Evolutionary conservation across 192 early-diverging fungal species (phyloP).

Genomic region (Paraglomus brasilianum): DNA sequence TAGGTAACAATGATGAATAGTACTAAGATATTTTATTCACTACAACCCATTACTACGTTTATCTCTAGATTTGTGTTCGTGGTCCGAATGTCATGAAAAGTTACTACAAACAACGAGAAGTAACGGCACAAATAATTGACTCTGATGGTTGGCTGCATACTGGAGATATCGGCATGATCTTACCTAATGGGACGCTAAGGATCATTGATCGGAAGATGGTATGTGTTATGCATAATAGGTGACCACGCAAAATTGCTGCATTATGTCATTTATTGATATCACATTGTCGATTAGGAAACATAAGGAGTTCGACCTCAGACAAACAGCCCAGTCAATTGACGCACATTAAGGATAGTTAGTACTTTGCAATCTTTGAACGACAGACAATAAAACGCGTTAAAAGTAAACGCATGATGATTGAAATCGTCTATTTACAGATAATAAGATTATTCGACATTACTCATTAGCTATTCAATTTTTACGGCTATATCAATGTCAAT

Average conservation of each 20-base stretch:
- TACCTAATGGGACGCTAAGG: constrained; percentile 63
- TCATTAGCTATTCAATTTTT: too few relatives aligned
- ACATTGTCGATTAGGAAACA: too few relatives aligned
- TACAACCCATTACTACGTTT: not conserved
- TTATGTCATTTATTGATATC: too few relatives aligned
- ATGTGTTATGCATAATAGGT: too few relatives aligned
- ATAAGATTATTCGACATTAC: too few relatives aligned
- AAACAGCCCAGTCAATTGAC: constrained; percentile 12
- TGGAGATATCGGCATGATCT: constrained; percentile 70
- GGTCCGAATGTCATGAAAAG: constrained; percentile 77
- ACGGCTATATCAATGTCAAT: too few relatives aligned
- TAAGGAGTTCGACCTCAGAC: too few relatives aligned
- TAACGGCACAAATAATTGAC: constrained; percentile 71
- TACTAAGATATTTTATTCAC: not conserved
- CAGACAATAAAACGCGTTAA: too few relatives aligned
- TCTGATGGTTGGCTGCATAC: constrained; percentile 86
- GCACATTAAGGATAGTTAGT: not conserved
- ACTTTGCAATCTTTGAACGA: too few relatives aligned
- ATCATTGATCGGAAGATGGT: constrained; percentile 67
- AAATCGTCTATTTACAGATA: too few relatives aligned
- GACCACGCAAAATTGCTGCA: too few relatives aligned
- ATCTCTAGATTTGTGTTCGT: constrained; percentile 68
- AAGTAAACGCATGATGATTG: too few relatives aligned
- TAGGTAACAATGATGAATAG: not conserved
- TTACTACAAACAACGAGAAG: constrained; percentile 73